These are phyloP conservation scores for Chenopodium formosanum DNA, from an alignment of 148 eudicot genomes.

Conservation along the genomic window DNA sequence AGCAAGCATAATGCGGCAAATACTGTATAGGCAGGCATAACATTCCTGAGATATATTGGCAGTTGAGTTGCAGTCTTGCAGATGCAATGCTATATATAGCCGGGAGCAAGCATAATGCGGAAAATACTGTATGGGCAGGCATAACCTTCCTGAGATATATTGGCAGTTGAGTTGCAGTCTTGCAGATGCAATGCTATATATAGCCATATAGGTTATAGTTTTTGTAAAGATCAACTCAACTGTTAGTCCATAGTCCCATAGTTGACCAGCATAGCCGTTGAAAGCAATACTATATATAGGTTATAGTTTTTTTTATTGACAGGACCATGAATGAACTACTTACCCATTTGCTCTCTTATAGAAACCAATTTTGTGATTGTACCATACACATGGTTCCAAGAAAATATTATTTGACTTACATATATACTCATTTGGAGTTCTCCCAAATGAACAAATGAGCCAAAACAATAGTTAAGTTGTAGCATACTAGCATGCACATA, in stretches of 20 bases:
- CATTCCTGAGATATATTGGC: not conserved
- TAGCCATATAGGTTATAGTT: too few relatives aligned
- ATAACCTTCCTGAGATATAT: not conserved
- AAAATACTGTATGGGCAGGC: constrained; percentile 18
- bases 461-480: too few relatives aligned
- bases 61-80: not conserved
- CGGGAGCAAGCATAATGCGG: not conserved
- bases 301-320: not conserved
- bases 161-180: not conserved
- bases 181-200: too few relatives aligned
- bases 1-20: not conserved
- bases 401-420: too few relatives aligned
- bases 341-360: not conserved
- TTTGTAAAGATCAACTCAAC: not conserved
- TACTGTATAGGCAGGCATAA: constrained; percentile 12
- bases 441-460: too few relatives aligned
- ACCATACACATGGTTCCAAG: too few relatives aligned
- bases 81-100: not conserved
- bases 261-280: not conserved
- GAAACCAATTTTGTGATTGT: too few relatives aligned
- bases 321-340: not conserved
- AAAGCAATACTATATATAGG: not conserved
- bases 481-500: too few relatives aligned
- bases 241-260: not conserved
- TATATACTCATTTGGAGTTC: too few relatives aligned